These are phyloP conservation scores for Pseudonitzschia delicatissima DNA, from an alignment of 108 stramenopile genomes.

Conservation along the genomic window DNA sequence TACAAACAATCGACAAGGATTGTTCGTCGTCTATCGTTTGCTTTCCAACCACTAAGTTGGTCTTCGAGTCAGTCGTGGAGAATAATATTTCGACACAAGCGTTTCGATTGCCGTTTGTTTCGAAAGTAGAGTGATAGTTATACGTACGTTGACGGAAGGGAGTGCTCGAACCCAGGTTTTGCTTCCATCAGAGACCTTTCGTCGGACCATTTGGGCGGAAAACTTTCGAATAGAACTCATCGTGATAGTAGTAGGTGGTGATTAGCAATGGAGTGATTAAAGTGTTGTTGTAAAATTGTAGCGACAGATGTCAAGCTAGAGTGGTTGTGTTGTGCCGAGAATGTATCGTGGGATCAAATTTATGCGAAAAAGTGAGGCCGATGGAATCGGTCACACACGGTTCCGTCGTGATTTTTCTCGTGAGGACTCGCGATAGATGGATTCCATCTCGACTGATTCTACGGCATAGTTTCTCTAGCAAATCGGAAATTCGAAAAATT, in stretches of 20 bases:
- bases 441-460: neutral
- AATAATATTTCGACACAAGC: no score
- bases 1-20: neutral
- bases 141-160: slow-evolving; percentile 40
- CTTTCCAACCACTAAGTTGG: no score
- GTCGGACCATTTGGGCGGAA: slow-evolving; percentile 15
- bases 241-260: neutral
- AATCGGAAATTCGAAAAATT: neutral
- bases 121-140: no score
- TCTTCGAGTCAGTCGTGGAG: no score
- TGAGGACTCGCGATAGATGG: no score
- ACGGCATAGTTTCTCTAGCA: neutral
- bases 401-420: no score
- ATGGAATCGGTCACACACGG: no score
- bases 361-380: neutral
- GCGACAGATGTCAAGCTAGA: neutral
- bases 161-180: slow-evolving; percentile 29
- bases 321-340: neutral
- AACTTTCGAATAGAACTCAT: slow-evolving; percentile 25
- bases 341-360: no score
- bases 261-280: neutral
- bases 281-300: neutral
- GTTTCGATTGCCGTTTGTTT: no score
- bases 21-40: no score
- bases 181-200: slow-evolving; percentile 26